These are phyloP conservation scores for Penicillium argentinense DNA, from an alignment of 495 filamentous ascomycete species.

Conservation along the genomic window DNA sequence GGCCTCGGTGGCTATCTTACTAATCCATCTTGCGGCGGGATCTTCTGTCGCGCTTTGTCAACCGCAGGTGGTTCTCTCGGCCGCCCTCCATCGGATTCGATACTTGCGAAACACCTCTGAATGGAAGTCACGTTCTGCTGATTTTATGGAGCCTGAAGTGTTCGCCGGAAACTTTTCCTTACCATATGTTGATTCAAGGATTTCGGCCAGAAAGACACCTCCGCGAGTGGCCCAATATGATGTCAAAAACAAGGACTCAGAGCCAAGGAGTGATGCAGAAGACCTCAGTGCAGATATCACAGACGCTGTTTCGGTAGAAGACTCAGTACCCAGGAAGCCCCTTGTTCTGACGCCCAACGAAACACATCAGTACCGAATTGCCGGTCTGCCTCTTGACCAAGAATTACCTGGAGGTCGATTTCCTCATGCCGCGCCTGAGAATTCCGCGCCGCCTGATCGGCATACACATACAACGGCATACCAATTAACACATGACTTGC, in stretches of 20 bases:
- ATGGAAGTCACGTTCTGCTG: constrained; percentile 14
- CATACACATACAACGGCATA: too few species aligned
- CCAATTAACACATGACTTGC: constrained; percentile 24
- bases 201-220: constrained; percentile 35
- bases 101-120: constrained; percentile 1
- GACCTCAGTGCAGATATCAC: constrained; percentile 33
- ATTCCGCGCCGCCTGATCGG: too few species aligned
- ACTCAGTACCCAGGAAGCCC: constrained; percentile 21
- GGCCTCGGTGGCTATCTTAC: not conserved
- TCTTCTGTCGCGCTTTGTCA: not conserved
- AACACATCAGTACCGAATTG: constrained; percentile 47
- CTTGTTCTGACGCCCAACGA: constrained; percentile 47
- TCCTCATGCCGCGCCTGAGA: constrained; percentile 36
- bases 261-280: constrained; percentile 19
- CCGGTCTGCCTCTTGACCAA: constrained; percentile 44
- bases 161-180: constrained; percentile 41
- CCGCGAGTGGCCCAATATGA: constrained; percentile 40
- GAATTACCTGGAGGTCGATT: constrained; percentile 45
- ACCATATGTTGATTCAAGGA: constrained; percentile 41
- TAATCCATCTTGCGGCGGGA: constrained; percentile 8
- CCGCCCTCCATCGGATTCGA: too few species aligned
- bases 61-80: too few species aligned
- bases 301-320: constrained; percentile 32
- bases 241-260: constrained; percentile 29
- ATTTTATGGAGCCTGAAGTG: constrained; percentile 35